Evolutionary conservation across 2,329 filamentous ascomycete species (phyloP), one percentile per base, ranked within the genome.

Genomic region (Nemania diffusa): DNA sequence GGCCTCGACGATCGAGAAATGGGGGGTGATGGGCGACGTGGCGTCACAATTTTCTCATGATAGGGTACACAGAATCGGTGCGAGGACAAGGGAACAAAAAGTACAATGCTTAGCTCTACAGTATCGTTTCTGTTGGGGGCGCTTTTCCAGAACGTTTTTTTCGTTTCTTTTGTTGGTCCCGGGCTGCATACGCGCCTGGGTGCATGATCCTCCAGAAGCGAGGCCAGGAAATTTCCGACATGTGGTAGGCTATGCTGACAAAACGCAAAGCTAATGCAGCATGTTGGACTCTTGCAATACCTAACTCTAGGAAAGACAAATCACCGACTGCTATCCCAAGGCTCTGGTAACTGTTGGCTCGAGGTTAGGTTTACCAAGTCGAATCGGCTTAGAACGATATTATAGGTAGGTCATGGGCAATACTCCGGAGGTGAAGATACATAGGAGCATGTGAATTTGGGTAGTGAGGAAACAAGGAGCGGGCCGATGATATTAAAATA

Each of bases 101-200:
- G 22, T n/a, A 40, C 44, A 52, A 37, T 27, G 40, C n/a, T 44
- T 44, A 20, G 15, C 5, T 44, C 5, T 44, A 17, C 17, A 58
- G 4, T 20, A 29, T 52, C 9, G 32, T 20, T n/a, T 57, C 32
- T 20, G 51, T 44, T 44, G 34, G 32, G 37, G 50, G 48, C 50
- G 44, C 29, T 57, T 63, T 70, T 72, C 70, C 37, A 68, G 67
- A 72, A 72, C 58, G 62, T 34, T 51, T 62, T 57, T 37, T 62
- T 34, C 42, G 59, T 57, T 44, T 64, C 51, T 63, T 58, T 48
- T 64, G 37, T 64, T 67, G 56, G 62, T 50, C 40, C 29, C 64
- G 52, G 65, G 62, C 42, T 73, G 72, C 75, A 74, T 77, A 77
- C 71, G 71, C 75, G 73, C 73, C 70, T 72, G 70, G 68, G 70